These are phyloP conservation scores for Neurospora sp. DNA, from an alignment of 495 filamentous ascomycete genomes.

Conservation along the genomic window DNA sequence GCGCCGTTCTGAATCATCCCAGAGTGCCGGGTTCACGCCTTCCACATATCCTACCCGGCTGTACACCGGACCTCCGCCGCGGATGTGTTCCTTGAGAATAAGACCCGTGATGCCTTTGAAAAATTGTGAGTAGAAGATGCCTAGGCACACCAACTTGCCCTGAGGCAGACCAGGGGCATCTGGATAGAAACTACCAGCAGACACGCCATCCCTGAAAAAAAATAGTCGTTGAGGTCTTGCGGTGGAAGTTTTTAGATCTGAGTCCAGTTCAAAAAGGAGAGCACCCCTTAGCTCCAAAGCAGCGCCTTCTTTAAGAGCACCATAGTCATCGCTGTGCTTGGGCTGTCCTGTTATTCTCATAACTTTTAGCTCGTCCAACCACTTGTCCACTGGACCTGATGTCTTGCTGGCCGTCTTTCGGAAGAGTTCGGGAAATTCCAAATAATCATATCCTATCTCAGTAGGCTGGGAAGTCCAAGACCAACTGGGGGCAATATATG, in stretches of 20 bases:
- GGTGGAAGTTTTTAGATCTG: not conserved
- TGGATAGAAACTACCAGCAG: accelerated
- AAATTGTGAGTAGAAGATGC: not conserved
- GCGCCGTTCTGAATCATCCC: not conserved
- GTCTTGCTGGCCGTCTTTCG: accelerated
- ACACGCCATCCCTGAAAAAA: not conserved
- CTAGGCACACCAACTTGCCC: not conserved
- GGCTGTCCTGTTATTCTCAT: not conserved
- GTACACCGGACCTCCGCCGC: not conserved
- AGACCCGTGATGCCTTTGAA: not conserved
- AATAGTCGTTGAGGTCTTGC: not conserved
- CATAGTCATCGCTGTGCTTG: not conserved
- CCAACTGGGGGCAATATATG: not conserved
- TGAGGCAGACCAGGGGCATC: not conserved
- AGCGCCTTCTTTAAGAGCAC: not conserved
- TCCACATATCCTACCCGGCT: not conserved
- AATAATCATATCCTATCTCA: not conserved
- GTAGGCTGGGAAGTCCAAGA: not conserved
- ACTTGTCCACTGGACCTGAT: not conserved
- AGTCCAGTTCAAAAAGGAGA: not conserved
- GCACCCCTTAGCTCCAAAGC: not conserved
- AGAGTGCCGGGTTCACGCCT: too few species aligned
- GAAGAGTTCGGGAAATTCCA: not conserved
- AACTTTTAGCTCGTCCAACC: not conserved
- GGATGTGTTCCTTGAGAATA: not conserved